Conservation (phyloP, 2,329 filamentous ascomycete genomes). For the Cladophialophora carrionii region DNA sequence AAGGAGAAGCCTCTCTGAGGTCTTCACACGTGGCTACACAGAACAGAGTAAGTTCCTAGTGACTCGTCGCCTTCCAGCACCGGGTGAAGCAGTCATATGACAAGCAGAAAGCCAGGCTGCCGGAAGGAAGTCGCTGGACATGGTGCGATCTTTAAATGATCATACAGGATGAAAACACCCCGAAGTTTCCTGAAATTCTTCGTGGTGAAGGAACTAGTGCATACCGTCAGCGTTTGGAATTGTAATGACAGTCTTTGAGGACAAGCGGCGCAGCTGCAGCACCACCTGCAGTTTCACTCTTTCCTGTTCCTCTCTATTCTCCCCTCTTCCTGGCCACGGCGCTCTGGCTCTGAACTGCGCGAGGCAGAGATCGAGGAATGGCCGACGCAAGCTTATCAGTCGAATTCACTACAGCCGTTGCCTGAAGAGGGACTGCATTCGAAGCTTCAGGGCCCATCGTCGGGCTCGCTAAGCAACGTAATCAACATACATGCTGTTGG, state of each 20-base stretch:
- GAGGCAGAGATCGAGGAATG: not conserved
- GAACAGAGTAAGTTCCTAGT: not conserved
- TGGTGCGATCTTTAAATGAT: not conserved
- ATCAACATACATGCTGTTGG: conserved; percentile 5
- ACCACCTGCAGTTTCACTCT: not conserved
- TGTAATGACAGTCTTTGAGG: conserved; percentile 4
- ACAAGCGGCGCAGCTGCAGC: not conserved
- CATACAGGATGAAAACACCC: not conserved
- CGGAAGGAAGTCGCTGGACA: not conserved
- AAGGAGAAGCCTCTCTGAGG: not conserved
- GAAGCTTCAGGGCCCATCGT: not conserved
- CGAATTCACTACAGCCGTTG: not conserved
- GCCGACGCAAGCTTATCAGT: not conserved
- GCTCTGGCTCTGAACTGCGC: not conserved
- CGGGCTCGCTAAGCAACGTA: conserved; percentile 1
- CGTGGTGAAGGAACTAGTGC: not conserved
- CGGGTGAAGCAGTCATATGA: conserved; percentile 7
- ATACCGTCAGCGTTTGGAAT: not conserved
- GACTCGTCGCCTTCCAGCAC: not conserved
- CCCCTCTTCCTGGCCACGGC: too few relatives aligned
- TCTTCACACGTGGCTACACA: not conserved
- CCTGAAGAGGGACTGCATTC: not conserved
- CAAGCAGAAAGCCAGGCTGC: not conserved
- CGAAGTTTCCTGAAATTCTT: not conserved
- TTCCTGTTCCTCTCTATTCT: not conserved